Percentiles rank a stretch among this genome's conserved stretches.
Conservation (phyloP, 2,329 filamentous ascomycete genomes). For the Ascocoryne sarcoides region DNA sequence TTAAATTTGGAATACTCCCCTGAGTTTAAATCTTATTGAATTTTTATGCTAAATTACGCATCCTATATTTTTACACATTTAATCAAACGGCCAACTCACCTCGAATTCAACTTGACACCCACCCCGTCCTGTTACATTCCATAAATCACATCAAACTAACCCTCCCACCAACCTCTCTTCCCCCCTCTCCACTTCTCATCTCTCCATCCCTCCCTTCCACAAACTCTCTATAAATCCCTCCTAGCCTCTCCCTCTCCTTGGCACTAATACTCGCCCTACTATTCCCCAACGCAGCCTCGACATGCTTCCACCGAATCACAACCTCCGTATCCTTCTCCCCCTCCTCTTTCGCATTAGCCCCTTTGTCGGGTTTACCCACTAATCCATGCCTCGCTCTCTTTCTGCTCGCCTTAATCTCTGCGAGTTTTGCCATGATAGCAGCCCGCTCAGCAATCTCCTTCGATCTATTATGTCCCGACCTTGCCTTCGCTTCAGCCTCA, state of each 20-base stretch:
- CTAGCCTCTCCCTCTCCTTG: slow-evolving; percentile 65
- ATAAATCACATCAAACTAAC: slow-evolving; percentile 69
- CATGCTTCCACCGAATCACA: slow-evolving; percentile 74
- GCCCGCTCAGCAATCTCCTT: slow-evolving; percentile 64
- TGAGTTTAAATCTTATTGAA: too few species aligned
- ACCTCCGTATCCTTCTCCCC: slow-evolving; percentile 55
- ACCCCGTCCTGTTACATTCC: background rate
- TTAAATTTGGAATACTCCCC: too few species aligned
- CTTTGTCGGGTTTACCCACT: background rate
- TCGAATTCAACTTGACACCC: too few species aligned
- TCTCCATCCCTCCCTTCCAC: slow-evolving; percentile 87
- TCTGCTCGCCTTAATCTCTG: slow-evolving; percentile 65
- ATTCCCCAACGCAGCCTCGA: slow-evolving; percentile 64
- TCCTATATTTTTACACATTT: too few species aligned
- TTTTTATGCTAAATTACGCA: too few species aligned
- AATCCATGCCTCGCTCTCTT: slow-evolving; percentile 29
- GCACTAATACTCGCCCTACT: slow-evolving; percentile 77
- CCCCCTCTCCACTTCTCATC: slow-evolving; percentile 87
- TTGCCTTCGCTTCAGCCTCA: slow-evolving; percentile 31
- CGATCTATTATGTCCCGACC: slow-evolving; percentile 40
- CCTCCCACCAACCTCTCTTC: slow-evolving; percentile 83
- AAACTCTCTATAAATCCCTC: slow-evolving; percentile 85
- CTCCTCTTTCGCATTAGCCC: slow-evolving; percentile 21
- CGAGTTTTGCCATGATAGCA: slow-evolving; percentile 71
- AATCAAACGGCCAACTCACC: too few species aligned